These are phyloP conservation scores for Vanrija pseudolonga DNA, from an alignment of 1,284 basidiomycete species.

Conservation along the genomic window DNA sequence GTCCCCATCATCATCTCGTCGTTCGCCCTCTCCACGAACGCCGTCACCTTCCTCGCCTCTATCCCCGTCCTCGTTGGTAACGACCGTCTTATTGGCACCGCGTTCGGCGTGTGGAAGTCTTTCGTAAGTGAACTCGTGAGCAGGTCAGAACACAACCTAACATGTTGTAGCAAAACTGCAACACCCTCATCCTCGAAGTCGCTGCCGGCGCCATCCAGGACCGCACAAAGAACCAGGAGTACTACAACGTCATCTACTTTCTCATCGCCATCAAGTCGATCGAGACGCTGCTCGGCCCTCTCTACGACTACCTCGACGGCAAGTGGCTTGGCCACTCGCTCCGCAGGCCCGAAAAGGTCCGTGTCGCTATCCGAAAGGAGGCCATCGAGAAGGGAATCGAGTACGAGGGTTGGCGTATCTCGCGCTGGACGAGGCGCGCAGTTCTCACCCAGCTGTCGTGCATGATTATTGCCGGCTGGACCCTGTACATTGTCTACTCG, in stretches of 20 bases:
- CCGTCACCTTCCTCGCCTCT: constrained; percentile 47
- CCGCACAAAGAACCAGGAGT: constrained; percentile 34
- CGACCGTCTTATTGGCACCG: constrained; percentile 48
- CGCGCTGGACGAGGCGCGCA: not conserved
- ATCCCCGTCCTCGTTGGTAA: constrained; percentile 49
- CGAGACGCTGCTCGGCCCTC: constrained; percentile 43
- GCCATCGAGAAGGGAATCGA: constrained; percentile 11
- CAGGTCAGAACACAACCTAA: not conserved
- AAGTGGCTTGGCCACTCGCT: constrained; percentile 43
- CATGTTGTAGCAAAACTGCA: constrained; percentile 8
- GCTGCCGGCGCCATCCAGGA: constrained; percentile 50
- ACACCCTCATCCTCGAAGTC: constrained; percentile 42
- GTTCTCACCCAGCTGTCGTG: not conserved
- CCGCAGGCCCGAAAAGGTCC: constrained; percentile 34
- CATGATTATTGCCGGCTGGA: not conserved
- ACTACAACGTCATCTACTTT: constrained; percentile 48
- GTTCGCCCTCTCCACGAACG: constrained; percentile 46
- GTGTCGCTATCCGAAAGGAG: constrained; percentile 27
- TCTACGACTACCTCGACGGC: constrained; percentile 42
- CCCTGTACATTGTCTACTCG: constrained; percentile 34
- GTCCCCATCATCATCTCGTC: constrained; percentile 46
- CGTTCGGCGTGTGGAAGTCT: constrained; percentile 51
- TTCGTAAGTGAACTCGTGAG: constrained; percentile 18
- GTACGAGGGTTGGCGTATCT: constrained; percentile 23
- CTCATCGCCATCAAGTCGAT: constrained; percentile 50